Evolutionary conservation across 495 filamentous ascomycete genomes (phyloP).

Genomic region (Acidomyces sp.): DNA sequence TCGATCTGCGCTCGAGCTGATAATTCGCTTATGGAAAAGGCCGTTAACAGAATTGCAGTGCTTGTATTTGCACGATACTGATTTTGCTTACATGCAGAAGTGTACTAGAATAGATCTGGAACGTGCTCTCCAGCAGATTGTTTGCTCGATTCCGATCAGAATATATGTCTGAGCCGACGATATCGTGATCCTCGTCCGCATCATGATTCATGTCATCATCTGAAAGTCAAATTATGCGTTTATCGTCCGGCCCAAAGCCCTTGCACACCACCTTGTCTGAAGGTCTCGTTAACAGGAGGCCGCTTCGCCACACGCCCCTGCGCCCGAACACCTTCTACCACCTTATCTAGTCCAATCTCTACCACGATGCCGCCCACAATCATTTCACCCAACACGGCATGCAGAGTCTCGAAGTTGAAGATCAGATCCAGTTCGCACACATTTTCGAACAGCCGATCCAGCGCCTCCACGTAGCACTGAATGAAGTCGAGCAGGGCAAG

Average conservation of each 20-base stretch:
- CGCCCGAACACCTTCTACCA: conserved; percentile 68
- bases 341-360: conserved; percentile 77
- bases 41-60: too few species aligned
- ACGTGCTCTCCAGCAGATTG: too few species aligned
- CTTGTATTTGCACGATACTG: too few species aligned
- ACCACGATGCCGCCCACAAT: conserved; percentile 91
- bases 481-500: conserved; percentile 92
- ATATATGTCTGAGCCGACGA: too few species aligned
- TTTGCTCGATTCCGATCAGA: too few species aligned
- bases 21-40: too few species aligned
- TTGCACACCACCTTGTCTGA: conserved; percentile 25
- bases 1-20: too few species aligned
- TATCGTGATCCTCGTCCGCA: too few species aligned
- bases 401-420: conserved; percentile 96
- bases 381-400: conserved; percentile 86
- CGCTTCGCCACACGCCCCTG: conserved; percentile 69
- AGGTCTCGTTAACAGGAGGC: conserved; percentile 28
- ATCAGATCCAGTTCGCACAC: conserved; percentile 97
- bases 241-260: conserved; percentile 35
- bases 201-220: too few species aligned
- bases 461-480: conserved; percentile 91
- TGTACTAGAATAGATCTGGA: too few species aligned
- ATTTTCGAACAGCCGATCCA: conserved; percentile 92
- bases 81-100: too few species aligned
- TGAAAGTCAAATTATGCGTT: too few species aligned